Percentiles rank a stretch among this genome's conserved stretches.
These are phyloP conservation scores for Pichia sp. DNA, from an alignment of 1,139 yeast genomes.

Conservation along the genomic window DNA sequence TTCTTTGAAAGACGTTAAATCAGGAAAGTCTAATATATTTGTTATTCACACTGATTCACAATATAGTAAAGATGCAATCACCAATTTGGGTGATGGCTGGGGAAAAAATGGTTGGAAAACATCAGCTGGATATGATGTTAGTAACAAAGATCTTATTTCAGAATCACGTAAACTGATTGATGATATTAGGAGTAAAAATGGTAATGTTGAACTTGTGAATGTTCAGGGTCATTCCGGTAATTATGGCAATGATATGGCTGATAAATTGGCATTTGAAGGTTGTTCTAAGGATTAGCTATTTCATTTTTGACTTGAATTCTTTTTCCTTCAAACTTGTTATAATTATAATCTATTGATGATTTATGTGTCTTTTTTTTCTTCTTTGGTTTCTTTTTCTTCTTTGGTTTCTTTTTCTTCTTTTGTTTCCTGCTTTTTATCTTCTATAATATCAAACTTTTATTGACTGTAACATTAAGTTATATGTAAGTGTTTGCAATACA, in stretches of 20 bases:
- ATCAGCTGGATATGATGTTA: slow-evolving; percentile 39
- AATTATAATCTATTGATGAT: too few species aligned
- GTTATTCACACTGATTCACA: slow-evolving; percentile 46
- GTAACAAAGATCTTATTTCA: slow-evolving; percentile 46
- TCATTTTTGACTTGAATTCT: too few species aligned
- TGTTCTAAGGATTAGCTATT: slow-evolving; percentile 27
- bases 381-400: too few species aligned
- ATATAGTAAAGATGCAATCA: slow-evolving; percentile 45
- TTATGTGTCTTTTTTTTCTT: too few species aligned
- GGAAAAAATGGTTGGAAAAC: slow-evolving; percentile 46
- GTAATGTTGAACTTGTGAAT: slow-evolving; percentile 35
- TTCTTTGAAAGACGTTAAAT: slow-evolving; percentile 27
- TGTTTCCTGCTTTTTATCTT: too few species aligned
- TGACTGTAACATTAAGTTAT: too few species aligned
- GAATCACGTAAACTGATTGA: slow-evolving; percentile 25
- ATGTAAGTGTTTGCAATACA: too few species aligned
- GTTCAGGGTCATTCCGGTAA: slow-evolving; percentile 70
- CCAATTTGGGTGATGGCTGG: slow-evolving; percentile 52
- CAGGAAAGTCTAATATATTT: slow-evolving; percentile 8
- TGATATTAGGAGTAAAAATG: slow-evolving; percentile 1
- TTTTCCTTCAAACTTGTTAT: too few species aligned
- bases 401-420: too few species aligned
- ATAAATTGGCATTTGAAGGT: slow-evolving; percentile 64
- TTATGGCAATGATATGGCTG: slow-evolving; percentile 74
- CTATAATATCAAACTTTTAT: too few species aligned